Evolutionary conservation across 177 flowering plant species (phyloP).

Genomic region (Tripterygium wilfordii): DNA sequence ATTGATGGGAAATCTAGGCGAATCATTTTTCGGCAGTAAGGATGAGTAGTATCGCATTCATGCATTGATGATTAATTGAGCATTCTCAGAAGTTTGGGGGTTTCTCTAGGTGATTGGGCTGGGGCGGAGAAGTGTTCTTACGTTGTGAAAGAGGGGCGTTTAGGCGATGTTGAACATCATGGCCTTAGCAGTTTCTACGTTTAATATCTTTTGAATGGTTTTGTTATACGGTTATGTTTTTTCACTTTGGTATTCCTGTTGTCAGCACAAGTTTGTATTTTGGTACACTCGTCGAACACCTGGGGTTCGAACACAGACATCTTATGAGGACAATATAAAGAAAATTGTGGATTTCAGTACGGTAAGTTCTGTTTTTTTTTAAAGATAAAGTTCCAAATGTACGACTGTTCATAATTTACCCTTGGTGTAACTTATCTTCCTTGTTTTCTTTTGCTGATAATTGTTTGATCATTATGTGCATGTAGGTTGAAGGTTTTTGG

Average conservation of each 20-base stretch:
- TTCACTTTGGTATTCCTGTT: slow-evolving; percentile 6
- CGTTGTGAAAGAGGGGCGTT: too few species aligned
- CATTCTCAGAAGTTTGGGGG: too few species aligned
- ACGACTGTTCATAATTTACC: too few species aligned
- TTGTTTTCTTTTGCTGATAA: neutral
- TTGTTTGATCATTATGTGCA: neutral
- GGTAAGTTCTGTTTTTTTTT: slow-evolving; percentile 32
- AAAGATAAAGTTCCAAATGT: too few species aligned
- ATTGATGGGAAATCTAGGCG: too few species aligned
- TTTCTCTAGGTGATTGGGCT: too few species aligned
- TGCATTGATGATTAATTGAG: too few species aligned
- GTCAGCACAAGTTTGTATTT: slow-evolving; percentile 82
- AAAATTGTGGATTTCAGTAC: slow-evolving; percentile 90
- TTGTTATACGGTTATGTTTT: neutral
- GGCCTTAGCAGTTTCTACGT: neutral
- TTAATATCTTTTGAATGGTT: neutral
- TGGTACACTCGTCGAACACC: slow-evolving; percentile 97
- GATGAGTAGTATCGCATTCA: too few species aligned
- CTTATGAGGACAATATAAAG: slow-evolving; percentile 95
- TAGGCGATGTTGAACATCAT: too few species aligned
- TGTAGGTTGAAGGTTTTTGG: slow-evolving; percentile 93
- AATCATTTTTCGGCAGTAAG: too few species aligned
- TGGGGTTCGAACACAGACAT: slow-evolving; percentile 70
- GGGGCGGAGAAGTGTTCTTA: too few species aligned
- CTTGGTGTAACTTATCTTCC: neutral